Base-by-base conservation (phyloP, 2,329 filamentous ascomycete species). In the Tolypocladium tropicale region DNA sequence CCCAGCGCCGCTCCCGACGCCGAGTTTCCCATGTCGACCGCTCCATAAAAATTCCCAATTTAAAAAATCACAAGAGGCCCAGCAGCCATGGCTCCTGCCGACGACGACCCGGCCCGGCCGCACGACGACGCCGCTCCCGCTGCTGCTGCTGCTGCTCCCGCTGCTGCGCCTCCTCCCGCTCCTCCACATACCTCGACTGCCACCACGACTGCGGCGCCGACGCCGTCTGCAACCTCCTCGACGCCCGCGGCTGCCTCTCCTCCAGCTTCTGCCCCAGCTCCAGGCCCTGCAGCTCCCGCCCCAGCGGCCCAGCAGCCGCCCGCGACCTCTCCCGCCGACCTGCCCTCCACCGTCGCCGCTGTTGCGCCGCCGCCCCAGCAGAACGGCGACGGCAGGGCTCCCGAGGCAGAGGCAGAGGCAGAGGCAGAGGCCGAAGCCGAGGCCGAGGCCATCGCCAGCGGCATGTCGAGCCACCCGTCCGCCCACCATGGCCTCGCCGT, bases 41-140 rank as follows among this genome's bases (percentile, higher is more conserved):
- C 68, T 69, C 68, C 68, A 70, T 70, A 70, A 70, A 68, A 67
- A 61, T 64, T 67, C 65, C 62, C 67, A 68, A 68, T 69, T 67
- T 68, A 68, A 68, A 66, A 54, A 59, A 54, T 52, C 50, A 49
- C 54, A 50, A 32, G 48, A 52, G 46, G 34, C 53, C 33, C 43
- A 34, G 49, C 36, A 55, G 60, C 59, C 53, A 64, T 64, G 63
- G 56, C 59, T 56, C 57, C 58, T 36, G 50, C 56, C 33, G 57
- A 67, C 63, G 67, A 64, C 62, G 66, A 66, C 60, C 63, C 62
- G 60, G 64, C 60, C 60, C 62, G 63, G 63, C 64, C 63, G 61
- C 64, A 63, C 61, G 58, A 63, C 60, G 62, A 63, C 64, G 67
- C 64, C 58, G 61, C 59, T 59, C 61, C 65, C 63, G 63, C 60